Percentiles rank a stretch among this genome's conserved stretches.
phyloP scores from a whole-genome alignment of 176 grass and related monocot species.

The Lolium multiflorum region DNA sequence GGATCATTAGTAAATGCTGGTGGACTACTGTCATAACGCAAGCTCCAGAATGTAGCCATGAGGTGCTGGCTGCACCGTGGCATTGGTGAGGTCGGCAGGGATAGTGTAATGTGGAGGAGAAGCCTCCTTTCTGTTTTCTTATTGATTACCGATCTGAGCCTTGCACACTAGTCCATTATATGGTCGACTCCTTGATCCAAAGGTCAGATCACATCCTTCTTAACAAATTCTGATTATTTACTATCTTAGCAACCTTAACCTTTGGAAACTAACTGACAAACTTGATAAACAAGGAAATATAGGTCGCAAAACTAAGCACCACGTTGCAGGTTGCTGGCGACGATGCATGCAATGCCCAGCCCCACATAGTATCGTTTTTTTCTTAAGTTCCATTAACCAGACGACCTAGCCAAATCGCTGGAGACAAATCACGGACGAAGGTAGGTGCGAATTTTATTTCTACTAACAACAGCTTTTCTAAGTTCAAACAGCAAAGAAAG shows the following conservation, averaged over 20 bases:
- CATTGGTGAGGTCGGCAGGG: neutral
- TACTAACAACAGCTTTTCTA: neutral
- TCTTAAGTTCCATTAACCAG: neutral
- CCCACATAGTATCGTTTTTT: neutral
- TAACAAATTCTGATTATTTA: constrained; percentile 14
- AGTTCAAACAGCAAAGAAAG: constrained; percentile 32
- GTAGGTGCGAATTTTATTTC: neutral
- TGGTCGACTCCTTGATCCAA: neutral
- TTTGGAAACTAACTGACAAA: constrained; percentile 1
- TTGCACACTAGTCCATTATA: constrained; percentile 4
- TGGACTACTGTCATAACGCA: neutral
- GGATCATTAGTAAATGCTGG: constrained; percentile 22
- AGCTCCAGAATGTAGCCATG: neutral
- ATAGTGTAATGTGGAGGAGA: neutral
- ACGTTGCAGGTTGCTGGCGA: neutral
- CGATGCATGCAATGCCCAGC: neutral
- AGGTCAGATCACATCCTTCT: neutral
- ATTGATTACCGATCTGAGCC: neutral
- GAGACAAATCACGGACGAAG: neutral
- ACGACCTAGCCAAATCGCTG: neutral
- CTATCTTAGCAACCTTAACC: neutral
- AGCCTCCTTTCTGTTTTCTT: neutral
- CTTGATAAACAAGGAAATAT: neutral
- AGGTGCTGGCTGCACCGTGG: constrained; percentile 13
- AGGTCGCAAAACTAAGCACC: neutral